phyloP scores from a whole-genome alignment of 1,284 basidiomycete genomes.

The Naganishia sp. region DNA sequence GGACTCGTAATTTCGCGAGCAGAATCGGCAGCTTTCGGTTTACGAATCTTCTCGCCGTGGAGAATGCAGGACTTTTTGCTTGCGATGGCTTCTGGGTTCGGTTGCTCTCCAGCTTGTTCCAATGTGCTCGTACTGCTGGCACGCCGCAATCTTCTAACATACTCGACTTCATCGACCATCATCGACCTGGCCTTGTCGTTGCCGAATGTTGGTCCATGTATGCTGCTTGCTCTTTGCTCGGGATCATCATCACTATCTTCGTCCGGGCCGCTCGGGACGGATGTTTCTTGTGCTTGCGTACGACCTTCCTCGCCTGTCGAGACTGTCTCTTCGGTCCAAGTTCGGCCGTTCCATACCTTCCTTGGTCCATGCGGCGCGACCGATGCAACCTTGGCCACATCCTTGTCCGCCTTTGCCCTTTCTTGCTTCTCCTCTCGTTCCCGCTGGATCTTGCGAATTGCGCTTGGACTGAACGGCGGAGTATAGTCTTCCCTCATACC shows the following conservation, averaged over 20 bases:
- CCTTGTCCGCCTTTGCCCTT: background rate
- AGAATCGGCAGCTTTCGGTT: background rate
- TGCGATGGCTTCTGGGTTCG: background rate
- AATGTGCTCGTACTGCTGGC: background rate
- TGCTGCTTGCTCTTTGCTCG: background rate
- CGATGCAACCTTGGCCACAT: slow-evolving; percentile 3
- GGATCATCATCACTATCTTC: slow-evolving; percentile 2
- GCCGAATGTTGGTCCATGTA: slow-evolving; percentile 12
- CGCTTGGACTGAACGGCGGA: slow-evolving; percentile 19
- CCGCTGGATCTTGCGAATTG: slow-evolving; percentile 26
- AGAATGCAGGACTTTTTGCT: background rate
- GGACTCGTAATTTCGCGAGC: background rate
- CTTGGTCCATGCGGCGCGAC: slow-evolving; percentile 2
- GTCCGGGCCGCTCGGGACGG: background rate
- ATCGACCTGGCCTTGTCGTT: slow-evolving; percentile 14
- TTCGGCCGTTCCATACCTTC: slow-evolving; percentile 10
- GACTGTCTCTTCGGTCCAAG: background rate
- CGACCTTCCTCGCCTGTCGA: no score
- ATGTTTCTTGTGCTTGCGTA: background rate
- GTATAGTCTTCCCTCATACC: slow-evolving; percentile 19
- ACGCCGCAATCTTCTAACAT: slow-evolving; percentile 12
- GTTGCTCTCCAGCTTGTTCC: background rate
- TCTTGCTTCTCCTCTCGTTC: slow-evolving; percentile 19
- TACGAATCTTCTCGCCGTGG: background rate
- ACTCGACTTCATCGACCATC: slow-evolving; percentile 27